phyloP scores from a whole-genome alignment of 495 filamentous ascomycete genomes.

The Hypoxylon rickii region DNA sequence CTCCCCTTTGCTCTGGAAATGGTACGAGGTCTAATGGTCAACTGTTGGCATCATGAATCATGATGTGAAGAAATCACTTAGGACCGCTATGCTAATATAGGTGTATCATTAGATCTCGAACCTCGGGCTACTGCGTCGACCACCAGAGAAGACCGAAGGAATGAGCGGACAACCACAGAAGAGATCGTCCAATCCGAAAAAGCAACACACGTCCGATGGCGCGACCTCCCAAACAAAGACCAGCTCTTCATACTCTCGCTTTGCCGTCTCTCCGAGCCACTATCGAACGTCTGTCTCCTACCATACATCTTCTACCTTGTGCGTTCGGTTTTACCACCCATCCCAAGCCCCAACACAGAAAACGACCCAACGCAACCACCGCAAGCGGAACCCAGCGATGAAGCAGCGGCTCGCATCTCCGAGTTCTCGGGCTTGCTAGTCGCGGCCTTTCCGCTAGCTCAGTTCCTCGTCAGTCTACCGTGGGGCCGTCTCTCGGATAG shows the following conservation, averaged over 20 bases:
- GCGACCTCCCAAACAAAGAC: slow-evolving; percentile 54
- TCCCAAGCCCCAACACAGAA: background rate
- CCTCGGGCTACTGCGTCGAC: slow-evolving; percentile 3
- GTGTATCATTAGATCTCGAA: slow-evolving; percentile 8
- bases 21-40: slow-evolving; percentile 17
- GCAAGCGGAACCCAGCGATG: slow-evolving; percentile 36
- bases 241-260: slow-evolving; percentile 58
- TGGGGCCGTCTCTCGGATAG: slow-evolving; percentile 75
- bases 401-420: slow-evolving; percentile 39
- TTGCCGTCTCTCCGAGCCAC: slow-evolving; percentile 56
- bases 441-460: slow-evolving; percentile 74
- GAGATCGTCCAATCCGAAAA: background rate
- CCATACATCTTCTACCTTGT: slow-evolving; percentile 64
- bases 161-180: background rate
- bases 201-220: slow-evolving; percentile 35
- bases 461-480: slow-evolving; percentile 72
- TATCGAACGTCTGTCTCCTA: slow-evolving; percentile 56
- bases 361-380: slow-evolving; percentile 22
- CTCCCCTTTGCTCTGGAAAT: slow-evolving; percentile 12
- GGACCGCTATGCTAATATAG: background rate
- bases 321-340: slow-evolving; percentile 47
- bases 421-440: slow-evolving; percentile 68
- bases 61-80: too few species aligned
- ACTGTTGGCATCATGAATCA: too few species aligned
- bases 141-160: slow-evolving; percentile 2